These are phyloP conservation scores for Trypanosoma rangeli DNA, from an alignment of 208 protist genomes.

Conservation along the genomic window DNA sequence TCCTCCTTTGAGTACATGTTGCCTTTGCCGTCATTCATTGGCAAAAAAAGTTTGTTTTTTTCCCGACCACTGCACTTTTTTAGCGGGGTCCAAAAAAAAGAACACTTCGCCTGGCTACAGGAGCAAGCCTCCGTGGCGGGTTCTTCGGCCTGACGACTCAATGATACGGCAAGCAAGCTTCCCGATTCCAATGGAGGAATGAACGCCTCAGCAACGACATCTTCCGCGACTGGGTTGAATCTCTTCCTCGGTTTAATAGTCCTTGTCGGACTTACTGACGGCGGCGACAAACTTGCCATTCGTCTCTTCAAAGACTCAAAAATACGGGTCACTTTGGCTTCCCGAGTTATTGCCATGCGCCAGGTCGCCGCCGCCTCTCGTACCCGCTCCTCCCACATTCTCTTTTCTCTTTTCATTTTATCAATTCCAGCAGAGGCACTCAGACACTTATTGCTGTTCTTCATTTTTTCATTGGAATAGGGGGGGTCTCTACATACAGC, in stretches of 20 bases:
- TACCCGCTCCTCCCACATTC: constrained; percentile 5
- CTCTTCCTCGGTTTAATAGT: not conserved
- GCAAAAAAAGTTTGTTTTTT: not conserved
- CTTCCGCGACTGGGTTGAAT: not conserved
- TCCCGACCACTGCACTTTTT: not conserved
- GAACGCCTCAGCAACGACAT: not conserved
- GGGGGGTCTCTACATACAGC: not conserved
- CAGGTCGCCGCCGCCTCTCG: not conserved
- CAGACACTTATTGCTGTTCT: not conserved
- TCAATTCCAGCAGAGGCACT: not conserved
- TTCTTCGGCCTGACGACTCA: not conserved
- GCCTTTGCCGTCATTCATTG: not conserved
- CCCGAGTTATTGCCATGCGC: not conserved
- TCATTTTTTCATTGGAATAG: not conserved
- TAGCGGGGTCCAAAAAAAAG: not conserved
- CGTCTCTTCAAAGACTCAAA: constrained; percentile 3
- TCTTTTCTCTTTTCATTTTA: constrained; percentile 8
- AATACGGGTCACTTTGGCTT: constrained; percentile 5
- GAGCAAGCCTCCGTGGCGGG: not conserved
- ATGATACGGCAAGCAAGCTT: not conserved
- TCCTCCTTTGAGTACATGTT: not conserved
- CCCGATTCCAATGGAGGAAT: not conserved
- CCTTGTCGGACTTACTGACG: not conserved
- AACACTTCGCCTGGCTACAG: not conserved
- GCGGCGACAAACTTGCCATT: not conserved